Evolutionary conservation across 768 basidiomycete species (phyloP), one percentile per base, ranked within the genome.

Genomic region (Tricholoma sp.): DNA sequence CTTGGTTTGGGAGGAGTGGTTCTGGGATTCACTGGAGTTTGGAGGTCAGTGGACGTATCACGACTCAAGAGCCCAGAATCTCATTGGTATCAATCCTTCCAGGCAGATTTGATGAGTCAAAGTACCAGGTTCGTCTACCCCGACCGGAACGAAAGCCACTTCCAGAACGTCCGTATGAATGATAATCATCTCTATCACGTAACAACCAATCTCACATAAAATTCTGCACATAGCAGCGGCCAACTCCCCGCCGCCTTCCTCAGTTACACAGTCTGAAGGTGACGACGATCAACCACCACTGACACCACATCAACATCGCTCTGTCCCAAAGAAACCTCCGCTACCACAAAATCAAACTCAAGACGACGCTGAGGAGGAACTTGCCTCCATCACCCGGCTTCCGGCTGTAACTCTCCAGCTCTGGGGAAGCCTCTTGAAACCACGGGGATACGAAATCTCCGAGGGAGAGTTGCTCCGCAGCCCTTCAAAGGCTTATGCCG

Each of bases 1-100:
- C n/a, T n/a, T 95, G 2, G 83, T 97, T 1, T 96, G 94, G 89
- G 93, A 95, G 65, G 94, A 96, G 59, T 98, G 95, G 95, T 89
- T 97, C 55, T 95, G 92, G 92, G 94, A 97, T 64, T 95, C 82
- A 28, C 63, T 95, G 2, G 83, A 86, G 42, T 91, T 83, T 65
- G 84, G 84, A 57, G 91, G 88, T 75, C 59, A 49, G 68, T 66
- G 12, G 6, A 24, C 29, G 29, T 13, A 12, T 47, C 17, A 32
- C 17, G 32, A 31, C n/a, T 31, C 15, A 2, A 32, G 6, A n/a
- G 10, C 29, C 9, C 10, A 0, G 8, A 4, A 17, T 32, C 15
- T 49, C 47, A 49, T 11, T n/a, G 15, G 24, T 32, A 17, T n/a
- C 29, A 31, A 49, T 20, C 9, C n/a, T 24, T 9, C 12, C 44